Base-by-base conservation (phyloP, 2,329 filamentous ascomycete genomes). In the Chaetomium strumarium region DNA sequence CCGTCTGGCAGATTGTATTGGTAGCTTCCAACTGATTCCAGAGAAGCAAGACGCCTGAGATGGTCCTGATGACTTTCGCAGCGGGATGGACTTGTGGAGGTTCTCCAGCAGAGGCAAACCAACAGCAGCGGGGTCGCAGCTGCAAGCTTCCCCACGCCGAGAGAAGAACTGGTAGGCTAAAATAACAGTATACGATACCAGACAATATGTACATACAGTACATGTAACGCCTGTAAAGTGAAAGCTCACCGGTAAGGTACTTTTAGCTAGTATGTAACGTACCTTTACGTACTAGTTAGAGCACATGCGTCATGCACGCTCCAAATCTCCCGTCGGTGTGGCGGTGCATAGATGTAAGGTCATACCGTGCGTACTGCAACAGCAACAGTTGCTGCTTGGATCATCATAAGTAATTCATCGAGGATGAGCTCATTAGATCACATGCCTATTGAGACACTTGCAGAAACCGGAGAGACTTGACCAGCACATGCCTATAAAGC, bases 71-170 rank as follows among this genome's bases (percentile, higher is more conserved):
- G 24, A 24, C 24, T 24, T 46, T 49, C 30, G n/a, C n/a, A n/a
- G n/a, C n/a, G 49, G 51, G 51, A 44, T 44, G 39, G 44, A 38
- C 33, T 30, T 40, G 34, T 45, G 40, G 53, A 53, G 33, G 36
- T 44, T 41, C 37, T 43, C 34, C 12, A 37, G 20, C 41, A 41
- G 51, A 14, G 55, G 51, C 52, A 55, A 56, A 52, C 56, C 60
- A 56, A 56, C 58, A 56, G 58, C 61, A 37, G 34, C 34, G 58
- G 60, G 60, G 58, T 62, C 49, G 43, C 46, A 52, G 14, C 34
- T 37, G 13, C 8, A n/a, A 53, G 53, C 53, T 56, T 62, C 58
- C 60, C 60, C 59, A 60, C 57, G 58, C 58, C 54, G 17, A 52
- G 51, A 53, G 55, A 50, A 40, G 56, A 59, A 61, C 60, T 61